Evolutionary conservation across 192 early-diverging fungal species (phyloP).

Genomic region (Paraglomus brasilianum): DNA sequence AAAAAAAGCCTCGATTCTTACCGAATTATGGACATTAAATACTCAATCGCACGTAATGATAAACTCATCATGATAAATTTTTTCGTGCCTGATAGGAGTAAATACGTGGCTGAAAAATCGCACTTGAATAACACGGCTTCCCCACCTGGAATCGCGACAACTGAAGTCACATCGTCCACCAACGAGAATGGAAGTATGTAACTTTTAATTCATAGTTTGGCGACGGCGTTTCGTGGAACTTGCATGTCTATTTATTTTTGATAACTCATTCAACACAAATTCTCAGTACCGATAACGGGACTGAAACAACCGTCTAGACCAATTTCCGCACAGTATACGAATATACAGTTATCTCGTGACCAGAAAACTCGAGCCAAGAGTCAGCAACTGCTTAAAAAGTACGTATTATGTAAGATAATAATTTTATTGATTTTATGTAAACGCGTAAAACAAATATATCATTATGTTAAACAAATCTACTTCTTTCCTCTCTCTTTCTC

Average conservation of each 20-base stretch:
- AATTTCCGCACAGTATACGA: not conserved
- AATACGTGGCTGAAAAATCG: conserved; percentile 38
- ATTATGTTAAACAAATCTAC: not conserved
- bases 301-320: not conserved
- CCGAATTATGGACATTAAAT: not conserved
- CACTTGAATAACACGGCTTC: conserved; percentile 13
- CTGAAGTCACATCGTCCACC: conserved; percentile 30
- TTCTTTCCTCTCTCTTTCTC: not conserved
- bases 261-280: too few species aligned
- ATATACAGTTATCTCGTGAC: conserved; percentile 34
- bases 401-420: conserved; percentile 19
- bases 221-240: too few species aligned
- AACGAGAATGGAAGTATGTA: too few species aligned
- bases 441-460: not conserved
- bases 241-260: too few species aligned
- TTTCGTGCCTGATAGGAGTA: conserved; percentile 36
- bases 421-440: not conserved
- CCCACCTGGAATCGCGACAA: conserved; percentile 29
- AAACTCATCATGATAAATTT: not conserved
- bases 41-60: not conserved
- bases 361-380: conserved; percentile 62
- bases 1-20: not conserved
- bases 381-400: conserved; percentile 74
- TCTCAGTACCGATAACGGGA: too few species aligned
- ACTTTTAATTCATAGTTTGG: too few species aligned